Percentiles rank a stretch among this genome's conserved stretches.
These are phyloP conservation scores for Extremus antarcticus DNA, from an alignment of 495 filamentous ascomycete species.

Conservation along the genomic window DNA sequence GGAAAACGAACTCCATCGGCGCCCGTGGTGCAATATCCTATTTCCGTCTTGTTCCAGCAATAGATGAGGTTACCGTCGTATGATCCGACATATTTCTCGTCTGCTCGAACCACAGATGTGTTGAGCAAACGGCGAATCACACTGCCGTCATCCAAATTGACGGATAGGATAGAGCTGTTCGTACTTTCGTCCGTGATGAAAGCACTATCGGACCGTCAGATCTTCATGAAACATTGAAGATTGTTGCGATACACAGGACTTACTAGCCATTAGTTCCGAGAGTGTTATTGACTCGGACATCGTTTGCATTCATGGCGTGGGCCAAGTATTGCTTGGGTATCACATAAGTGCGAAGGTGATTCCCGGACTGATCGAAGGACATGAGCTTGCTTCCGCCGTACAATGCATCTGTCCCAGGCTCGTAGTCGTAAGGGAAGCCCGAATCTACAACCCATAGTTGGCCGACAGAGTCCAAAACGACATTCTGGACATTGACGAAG, in stretches of 20 bases:
- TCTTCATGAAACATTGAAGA: too few relatives aligned
- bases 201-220: conserved; percentile 4
- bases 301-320: conserved; percentile 21
- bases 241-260: too few relatives aligned
- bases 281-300: conserved; percentile 26
- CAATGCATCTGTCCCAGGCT: conserved; percentile 3
- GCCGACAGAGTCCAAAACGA: conserved; percentile 21
- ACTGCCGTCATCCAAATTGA: conserved; percentile 21
- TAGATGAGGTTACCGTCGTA: conserved; percentile 23
- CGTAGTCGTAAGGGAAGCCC: conserved; percentile 16
- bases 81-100: conserved; percentile 21
- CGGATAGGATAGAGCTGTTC: conserved; percentile 19
- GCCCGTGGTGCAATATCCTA: neutral
- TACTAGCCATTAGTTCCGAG: conserved; percentile 19
- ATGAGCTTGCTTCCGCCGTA: conserved; percentile 23
- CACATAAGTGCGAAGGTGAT: conserved; percentile 18
- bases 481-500: conserved; percentile 28
- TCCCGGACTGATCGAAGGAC: conserved; percentile 20
- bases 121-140: conserved; percentile 20
- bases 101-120: conserved; percentile 17
- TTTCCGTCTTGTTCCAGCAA: conserved; percentile 25
- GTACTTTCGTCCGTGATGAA: conserved; percentile 24
- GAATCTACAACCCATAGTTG: conserved; percentile 24
- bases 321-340: conserved; percentile 13
- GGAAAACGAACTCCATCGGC: neutral